Evolutionary conservation across 176 grass and related monocot genomes (phyloP).

Genomic region (Oryza australiensis): DNA sequence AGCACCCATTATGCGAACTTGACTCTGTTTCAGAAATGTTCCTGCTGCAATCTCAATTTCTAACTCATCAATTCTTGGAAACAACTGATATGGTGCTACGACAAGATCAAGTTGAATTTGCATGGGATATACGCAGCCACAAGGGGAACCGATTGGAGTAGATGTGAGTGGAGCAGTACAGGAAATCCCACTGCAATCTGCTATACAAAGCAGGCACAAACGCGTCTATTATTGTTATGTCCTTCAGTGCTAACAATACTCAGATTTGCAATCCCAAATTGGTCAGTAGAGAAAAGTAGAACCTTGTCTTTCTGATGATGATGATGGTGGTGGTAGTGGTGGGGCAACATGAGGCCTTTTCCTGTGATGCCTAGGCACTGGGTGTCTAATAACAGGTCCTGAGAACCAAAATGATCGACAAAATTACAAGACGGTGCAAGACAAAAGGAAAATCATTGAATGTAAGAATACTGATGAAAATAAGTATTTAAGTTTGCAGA

Average conservation of each 20-base stretch:
- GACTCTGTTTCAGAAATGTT: conserved; percentile 79
- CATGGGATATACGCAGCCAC: conserved; percentile 83
- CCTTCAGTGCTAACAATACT: conserved; percentile 1
- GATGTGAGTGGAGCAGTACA: conserved; percentile 75
- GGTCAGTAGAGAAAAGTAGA: conserved; percentile 23
- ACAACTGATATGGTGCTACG: conserved; percentile 67
- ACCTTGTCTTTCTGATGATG: conserved; percentile 60
- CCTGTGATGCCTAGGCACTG: conserved; percentile 48
- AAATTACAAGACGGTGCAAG: not conserved
- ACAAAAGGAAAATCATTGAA: not conserved
- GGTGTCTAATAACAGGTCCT: conserved; percentile 39
- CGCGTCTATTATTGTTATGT: not conserved
- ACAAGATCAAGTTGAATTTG: conserved; percentile 70
- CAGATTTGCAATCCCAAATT: conserved; percentile 9
- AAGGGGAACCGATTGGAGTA: conserved; percentile 81
- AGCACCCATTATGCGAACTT: conserved; percentile 84
- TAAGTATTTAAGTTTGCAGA: not conserved
- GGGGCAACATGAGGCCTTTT: conserved; percentile 35
- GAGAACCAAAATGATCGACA: conserved; percentile 7
- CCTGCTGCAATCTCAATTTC: conserved; percentile 70
- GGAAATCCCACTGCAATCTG: conserved; percentile 60
- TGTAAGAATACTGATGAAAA: conserved; percentile 1
- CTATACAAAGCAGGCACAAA: conserved; percentile 21
- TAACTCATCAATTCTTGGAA: conserved; percentile 68
- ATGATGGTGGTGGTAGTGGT: conserved; percentile 35